Evolutionary conservation across 2,329 filamentous ascomycete species (phyloP).

Genomic region (Apiospora sp.): DNA sequence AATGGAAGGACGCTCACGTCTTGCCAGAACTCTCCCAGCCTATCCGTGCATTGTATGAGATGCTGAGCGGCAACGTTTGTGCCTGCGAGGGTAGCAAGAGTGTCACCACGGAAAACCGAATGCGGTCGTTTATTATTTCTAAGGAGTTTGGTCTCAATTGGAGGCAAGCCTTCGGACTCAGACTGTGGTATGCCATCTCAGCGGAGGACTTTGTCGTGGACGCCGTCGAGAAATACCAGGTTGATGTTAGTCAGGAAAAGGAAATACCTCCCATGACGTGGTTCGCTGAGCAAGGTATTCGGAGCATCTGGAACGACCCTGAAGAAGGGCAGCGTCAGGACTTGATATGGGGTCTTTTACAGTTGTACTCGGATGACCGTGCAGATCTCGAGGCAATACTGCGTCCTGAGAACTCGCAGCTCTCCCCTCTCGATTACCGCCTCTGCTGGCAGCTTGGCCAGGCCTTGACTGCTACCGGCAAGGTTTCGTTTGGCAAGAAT

Average conservation of each 20-base stretch:
- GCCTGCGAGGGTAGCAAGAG: constrained; percentile 79
- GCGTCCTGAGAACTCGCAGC: constrained; percentile 77
- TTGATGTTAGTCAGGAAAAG: constrained; percentile 74
- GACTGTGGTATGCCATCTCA: constrained; percentile 85
- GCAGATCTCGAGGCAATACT: constrained; percentile 74
- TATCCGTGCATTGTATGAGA: constrained; percentile 86
- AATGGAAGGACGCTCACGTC: constrained; percentile 84
- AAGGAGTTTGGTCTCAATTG: constrained; percentile 87
- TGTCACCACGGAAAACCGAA: constrained; percentile 79
- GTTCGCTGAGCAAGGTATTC: constrained; percentile 68
- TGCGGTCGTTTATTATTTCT: constrained; percentile 82
- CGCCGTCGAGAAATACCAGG: constrained; percentile 76
- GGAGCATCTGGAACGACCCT: constrained; percentile 67
- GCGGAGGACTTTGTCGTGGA: constrained; percentile 72
- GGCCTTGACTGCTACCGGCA: constrained; percentile 62
- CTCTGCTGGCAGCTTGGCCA: constrained; percentile 87
- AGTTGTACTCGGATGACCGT: constrained; percentile 73
- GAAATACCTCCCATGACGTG: constrained; percentile 79
- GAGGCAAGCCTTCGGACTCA: constrained; percentile 90
- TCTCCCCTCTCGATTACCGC: constrained; percentile 77
- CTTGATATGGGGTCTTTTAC: constrained; percentile 85
- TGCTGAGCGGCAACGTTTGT: constrained; percentile 88
- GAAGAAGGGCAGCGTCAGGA: constrained; percentile 71
- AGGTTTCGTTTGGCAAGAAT: constrained; percentile 60
- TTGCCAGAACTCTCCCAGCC: constrained; percentile 87